Evolutionary conservation across 2,329 filamentous ascomycete genomes (phyloP).

Genomic region (Fusarium austroafricanum): DNA sequence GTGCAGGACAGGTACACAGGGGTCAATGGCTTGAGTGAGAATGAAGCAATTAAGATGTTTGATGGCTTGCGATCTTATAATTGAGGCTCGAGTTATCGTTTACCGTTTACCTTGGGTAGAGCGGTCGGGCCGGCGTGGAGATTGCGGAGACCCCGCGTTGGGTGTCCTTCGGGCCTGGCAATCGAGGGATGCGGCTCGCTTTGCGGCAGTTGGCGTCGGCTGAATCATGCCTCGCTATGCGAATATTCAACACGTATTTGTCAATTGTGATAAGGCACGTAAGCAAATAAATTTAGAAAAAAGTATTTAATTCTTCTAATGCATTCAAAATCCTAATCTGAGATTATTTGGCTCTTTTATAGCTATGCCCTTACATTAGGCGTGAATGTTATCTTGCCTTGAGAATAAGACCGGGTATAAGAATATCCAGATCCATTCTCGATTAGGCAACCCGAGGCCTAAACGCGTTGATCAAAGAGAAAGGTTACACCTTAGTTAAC

Average conservation of each 20-base stretch:
- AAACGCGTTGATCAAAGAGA: no score
- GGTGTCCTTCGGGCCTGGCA: constrained; percentile 3
- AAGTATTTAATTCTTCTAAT: no score
- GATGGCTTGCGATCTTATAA: constrained; percentile 16
- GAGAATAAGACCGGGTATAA: neutral
- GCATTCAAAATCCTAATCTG: no score
- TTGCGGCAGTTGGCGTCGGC: constrained; percentile 38
- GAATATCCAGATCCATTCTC: constrained; percentile 5
- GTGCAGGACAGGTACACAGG: constrained; percentile 1
- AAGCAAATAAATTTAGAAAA: neutral
- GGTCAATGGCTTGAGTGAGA: neutral
- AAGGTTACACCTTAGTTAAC: neutral
- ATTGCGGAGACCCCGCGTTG: constrained; percentile 40
- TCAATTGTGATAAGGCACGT: rapidly evolving
- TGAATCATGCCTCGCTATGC: constrained; percentile 13
- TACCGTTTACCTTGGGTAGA: constrained; percentile 20
- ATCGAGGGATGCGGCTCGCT: neutral
- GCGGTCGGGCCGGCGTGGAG: constrained; percentile 28
- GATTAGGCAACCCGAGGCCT: constrained; percentile 35
- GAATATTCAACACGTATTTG: neutral
- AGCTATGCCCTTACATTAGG: neutral
- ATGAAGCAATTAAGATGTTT: neutral
- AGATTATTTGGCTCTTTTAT: neutral
- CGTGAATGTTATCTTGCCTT: rapidly evolving
- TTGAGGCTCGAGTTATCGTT: constrained; percentile 23